Conservation (phyloP, 2,329 filamentous ascomycete species). For the Calonectria henricotiae region DNA sequence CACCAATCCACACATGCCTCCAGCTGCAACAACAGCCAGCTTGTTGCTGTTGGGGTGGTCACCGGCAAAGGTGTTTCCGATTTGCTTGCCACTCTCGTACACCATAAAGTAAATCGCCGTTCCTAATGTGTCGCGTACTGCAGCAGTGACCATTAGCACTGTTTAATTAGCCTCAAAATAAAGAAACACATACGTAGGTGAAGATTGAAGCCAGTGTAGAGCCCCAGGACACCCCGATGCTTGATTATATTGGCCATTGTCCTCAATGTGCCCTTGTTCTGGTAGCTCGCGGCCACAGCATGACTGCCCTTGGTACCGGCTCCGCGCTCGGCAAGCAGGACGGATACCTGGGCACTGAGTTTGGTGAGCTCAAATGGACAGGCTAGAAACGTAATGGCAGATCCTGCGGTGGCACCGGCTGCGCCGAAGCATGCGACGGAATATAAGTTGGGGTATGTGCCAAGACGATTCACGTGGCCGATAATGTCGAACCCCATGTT, state of each 20-base stretch:
- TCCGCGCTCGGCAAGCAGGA: conserved; percentile 75
- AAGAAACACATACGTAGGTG: conserved; percentile 78
- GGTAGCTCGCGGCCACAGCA: conserved; percentile 78
- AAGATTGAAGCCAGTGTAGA: conserved; percentile 86
- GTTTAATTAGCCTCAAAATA: not conserved
- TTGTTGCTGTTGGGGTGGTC: conserved; percentile 84
- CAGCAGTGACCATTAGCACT: conserved; percentile 36
- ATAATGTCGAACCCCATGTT: conserved; percentile 81
- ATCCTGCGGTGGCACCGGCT: conserved; percentile 85
- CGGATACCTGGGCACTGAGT: conserved; percentile 87
- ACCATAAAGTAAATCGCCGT: conserved; percentile 92
- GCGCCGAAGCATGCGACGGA: conserved; percentile 84
- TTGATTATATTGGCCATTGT: conserved; percentile 85
- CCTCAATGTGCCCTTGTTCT: conserved; percentile 83
- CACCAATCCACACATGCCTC: conserved; percentile 86
- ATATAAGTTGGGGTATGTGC: conserved; percentile 80
- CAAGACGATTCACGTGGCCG: conserved; percentile 79
- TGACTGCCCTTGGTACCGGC: conserved; percentile 65
- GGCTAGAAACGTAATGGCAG: conserved; percentile 84
- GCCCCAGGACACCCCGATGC: conserved; percentile 79
- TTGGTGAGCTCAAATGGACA: conserved; percentile 95
- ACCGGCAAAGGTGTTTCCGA: conserved; percentile 82
- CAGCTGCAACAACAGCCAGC: conserved; percentile 83
- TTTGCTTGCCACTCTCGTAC: conserved; percentile 89
- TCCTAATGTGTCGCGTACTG: conserved; percentile 86